Base-by-base conservation (phyloP, 345 rosid species). In the Hevea brasiliensis region DNA sequence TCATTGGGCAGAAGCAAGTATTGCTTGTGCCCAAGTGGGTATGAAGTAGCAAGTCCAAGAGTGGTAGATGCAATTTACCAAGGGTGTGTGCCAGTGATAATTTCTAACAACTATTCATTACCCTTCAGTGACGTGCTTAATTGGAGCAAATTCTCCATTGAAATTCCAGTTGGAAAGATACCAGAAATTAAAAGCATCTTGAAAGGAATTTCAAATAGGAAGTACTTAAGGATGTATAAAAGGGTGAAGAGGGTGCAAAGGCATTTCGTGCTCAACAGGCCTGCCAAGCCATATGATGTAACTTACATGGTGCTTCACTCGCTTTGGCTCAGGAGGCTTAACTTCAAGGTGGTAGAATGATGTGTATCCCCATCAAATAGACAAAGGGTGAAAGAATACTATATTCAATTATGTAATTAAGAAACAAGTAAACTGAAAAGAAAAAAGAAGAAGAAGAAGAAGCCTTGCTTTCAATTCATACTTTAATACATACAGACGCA, bases 1-100 rank as follows among this genome's bases (percentile, higher is more conserved):
- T 26, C 85, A 44, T 79, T 86, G 85, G 83, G 85, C 3, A 65
- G 15, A 40, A 88, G 88, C 80, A 88, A 77, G 84, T 89, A 79
- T 81, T 91, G 91, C 75, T 71, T 87, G 77, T 87, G 88, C 70
- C 94, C 91, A 1, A 87, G 90, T 70, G 89, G 91, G 67, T 85
- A 71, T 27, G 91, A 89, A 65, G 89, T 89, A 10, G 91, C 94
- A n/a, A 87, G 90, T 60, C 90, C 88, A 0, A 76, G 89, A 71
- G 71, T 83, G 32, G 84, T 82, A 1, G 83, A 79, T 50, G 83
- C 92, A 14, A 80, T 89, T 18, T 72, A 73, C 13, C 71, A 80
- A 2, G 85, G 88, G 0, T 87, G 90, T 23, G 81, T 87, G 23
- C 89, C 89, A 0, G 85, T 89, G 13, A 71, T 84, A 3, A 82